Percentiles rank a stretch among this genome's conserved stretches.
phyloP scores from a whole-genome alignment of 805 yeast genomes.

The Candida hispaniensis region DNA sequence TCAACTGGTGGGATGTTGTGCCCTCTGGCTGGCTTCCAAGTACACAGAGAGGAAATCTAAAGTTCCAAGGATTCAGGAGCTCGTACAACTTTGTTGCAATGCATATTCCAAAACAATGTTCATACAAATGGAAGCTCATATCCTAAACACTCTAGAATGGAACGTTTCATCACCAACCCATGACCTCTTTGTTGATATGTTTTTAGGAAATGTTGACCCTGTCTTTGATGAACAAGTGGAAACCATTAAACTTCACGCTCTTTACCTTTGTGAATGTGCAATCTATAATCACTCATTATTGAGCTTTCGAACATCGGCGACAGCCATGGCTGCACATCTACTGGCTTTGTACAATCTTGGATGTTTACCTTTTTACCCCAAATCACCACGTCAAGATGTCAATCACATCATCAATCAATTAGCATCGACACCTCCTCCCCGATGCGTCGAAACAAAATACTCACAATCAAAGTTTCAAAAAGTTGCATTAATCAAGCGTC shows the following conservation, averaged over 20 bases:
- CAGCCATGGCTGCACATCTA: slow-evolving; percentile 15
- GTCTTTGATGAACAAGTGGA: slow-evolving; percentile 11
- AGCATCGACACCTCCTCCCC: slow-evolving; percentile 9
- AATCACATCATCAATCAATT: slow-evolving; percentile 15
- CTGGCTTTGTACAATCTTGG: slow-evolving; percentile 14
- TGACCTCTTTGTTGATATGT: slow-evolving; percentile 34
- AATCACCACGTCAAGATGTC: slow-evolving; percentile 15
- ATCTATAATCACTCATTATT: slow-evolving; percentile 11
- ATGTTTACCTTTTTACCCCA: slow-evolving; percentile 10
- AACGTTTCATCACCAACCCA: slow-evolving; percentile 52
- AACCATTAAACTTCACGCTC: slow-evolving; percentile 5
- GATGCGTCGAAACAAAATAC: slow-evolving; percentile 12
- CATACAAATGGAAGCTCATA: slow-evolving; percentile 69
- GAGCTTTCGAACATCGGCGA: slow-evolving; percentile 9
- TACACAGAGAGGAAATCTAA: slow-evolving; percentile 61
- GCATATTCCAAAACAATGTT: slow-evolving; percentile 51
- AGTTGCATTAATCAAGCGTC: slow-evolving; percentile 5
- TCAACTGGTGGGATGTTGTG: slow-evolving; percentile 82
- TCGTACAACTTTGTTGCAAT: slow-evolving; percentile 60
- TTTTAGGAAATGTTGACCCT: slow-evolving; percentile 17
- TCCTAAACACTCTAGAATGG: slow-evolving; percentile 64
- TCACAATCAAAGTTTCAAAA: slow-evolving; percentile 12
- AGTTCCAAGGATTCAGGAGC: slow-evolving; percentile 62
- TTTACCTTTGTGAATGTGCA: slow-evolving; percentile 13
- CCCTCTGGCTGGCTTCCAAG: slow-evolving; percentile 88